Evolutionary conservation across 495 filamentous ascomycete species (phyloP), one percentile per base, ranked within the genome.

Genomic region (Apiosordaria backusii): DNA sequence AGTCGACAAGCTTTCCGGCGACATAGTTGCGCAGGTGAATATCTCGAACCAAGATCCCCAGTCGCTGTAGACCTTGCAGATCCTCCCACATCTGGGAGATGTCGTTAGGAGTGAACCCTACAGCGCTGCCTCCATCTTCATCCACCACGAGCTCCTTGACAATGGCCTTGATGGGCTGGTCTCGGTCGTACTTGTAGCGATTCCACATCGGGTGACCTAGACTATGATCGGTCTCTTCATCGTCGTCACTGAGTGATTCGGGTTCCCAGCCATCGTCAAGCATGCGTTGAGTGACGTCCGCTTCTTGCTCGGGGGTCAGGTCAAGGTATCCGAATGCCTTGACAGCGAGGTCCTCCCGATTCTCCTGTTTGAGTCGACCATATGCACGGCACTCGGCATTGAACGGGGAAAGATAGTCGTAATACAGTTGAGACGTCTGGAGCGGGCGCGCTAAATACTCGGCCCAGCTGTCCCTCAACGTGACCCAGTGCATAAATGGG

Each of bases 1-100:
- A 71, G 61, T 71, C 66, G 35, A 67, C 62, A 26, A 71, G 66
- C 57, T 67, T 66, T 23, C 61, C 64, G 66, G 22, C 64, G 4
- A 65, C 29, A 53, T 68, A 71, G 69, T 71, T 71, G 23, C 57
- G 29, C 4, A 45, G 35, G 26, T 65, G 35, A 27, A 66, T 63
- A 63, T 71, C 69, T 4, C 53, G 5, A 21, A 62, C 27, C 50
- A 62, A 57, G 53, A 71, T 71, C 19, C 69, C 66, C 16, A 71
- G 35, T 16, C 29, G 45, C 61, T 66, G 58, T 23, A 71, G 55
- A 15, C 22, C 16, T 16, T 68, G n/a, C 7, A 68, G 57, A 60
- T 71, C 66, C 13, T 7, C 61, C 63, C 61, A 65, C 62, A 71
- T 66, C 18, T 50, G 19, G 21, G 13, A 23, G 63, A 65, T 50